Percentiles rank a stretch among this genome's conserved stretches.
These are phyloP conservation scores for Chrysopogon serrulatus DNA, from an alignment of 176 grass and related monocot genomes.

Conservation along the genomic window DNA sequence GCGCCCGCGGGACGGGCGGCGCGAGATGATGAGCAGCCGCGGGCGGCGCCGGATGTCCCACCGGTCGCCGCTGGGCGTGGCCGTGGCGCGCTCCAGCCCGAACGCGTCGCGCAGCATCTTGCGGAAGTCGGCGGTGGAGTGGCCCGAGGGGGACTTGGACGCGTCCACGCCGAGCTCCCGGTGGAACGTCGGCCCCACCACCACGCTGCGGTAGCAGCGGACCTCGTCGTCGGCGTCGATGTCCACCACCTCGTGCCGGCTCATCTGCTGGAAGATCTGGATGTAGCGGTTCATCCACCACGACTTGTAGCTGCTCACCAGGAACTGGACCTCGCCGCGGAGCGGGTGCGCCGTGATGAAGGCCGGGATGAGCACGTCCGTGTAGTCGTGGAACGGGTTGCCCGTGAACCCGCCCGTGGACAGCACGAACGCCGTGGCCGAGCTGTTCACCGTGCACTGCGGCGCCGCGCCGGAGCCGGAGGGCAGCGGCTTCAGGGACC, in stretches of 20 bases:
- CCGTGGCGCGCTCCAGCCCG: conserved; percentile 55
- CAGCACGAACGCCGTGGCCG: conserved; percentile 47
- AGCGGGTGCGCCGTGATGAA: conserved; percentile 57
- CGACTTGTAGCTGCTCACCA: conserved; percentile 57
- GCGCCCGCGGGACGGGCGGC: conserved; percentile 29
- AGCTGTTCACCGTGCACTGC: conserved; percentile 43
- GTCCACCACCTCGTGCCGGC: conserved; percentile 65
- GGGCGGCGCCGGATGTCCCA: conserved; percentile 60
- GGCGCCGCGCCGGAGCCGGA: neutral
- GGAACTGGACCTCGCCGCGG: conserved; percentile 62
- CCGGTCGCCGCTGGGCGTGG: conserved; percentile 43
- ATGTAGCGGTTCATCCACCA: conserved; percentile 72
- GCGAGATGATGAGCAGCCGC: conserved; percentile 51
- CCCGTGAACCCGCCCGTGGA: conserved; percentile 70
- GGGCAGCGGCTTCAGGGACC: conserved; percentile 37
- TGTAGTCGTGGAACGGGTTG: conserved; percentile 89
- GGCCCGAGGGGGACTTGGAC: conserved; percentile 10
- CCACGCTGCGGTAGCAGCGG: conserved; percentile 49
- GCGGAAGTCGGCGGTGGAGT: conserved; percentile 52
- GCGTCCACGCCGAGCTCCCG: conserved; percentile 62
- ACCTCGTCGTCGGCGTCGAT: conserved; percentile 51
- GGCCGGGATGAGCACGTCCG: conserved; percentile 76
- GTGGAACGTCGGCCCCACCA: conserved; percentile 66
- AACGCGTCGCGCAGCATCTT: conserved; percentile 52
- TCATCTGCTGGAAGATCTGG: conserved; percentile 58